A percentile compares a stretch with the other conserved stretches of the same genome.
These are phyloP conservation scores for Abelmoschus esculentus DNA, from an alignment of 345 rosid genomes.

Conservation along the genomic window DNA sequence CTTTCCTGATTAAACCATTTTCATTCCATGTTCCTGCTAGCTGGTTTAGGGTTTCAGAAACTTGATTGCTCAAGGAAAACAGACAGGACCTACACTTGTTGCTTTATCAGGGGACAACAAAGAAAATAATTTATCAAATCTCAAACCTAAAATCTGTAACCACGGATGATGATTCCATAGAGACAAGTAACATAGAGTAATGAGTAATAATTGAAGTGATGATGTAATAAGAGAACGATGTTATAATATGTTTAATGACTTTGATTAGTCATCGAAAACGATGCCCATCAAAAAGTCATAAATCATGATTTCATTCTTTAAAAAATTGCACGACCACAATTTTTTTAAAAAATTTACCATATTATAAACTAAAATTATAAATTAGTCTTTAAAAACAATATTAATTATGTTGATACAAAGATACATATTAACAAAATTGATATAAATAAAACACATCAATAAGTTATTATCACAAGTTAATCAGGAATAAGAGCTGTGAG, in stretches of 20 bases:
- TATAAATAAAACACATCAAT: no score
- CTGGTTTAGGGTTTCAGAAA: neutral
- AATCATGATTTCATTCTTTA: neutral
- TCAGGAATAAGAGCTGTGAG: no score
- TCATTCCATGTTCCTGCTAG: neutral
- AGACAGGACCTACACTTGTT: slow-evolving; percentile 27
- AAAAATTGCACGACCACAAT: neutral
- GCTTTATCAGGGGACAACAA: slow-evolving; percentile 23
- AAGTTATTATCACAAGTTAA: no score
- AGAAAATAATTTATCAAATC: neutral
- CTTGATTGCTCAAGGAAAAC: slow-evolving; percentile 8
- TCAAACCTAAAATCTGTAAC: no score
- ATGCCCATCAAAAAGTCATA: neutral
- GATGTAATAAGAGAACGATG: neutral
- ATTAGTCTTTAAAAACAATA: no score
- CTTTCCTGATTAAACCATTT: neutral
- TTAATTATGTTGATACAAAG: no score
- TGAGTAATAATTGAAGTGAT: neutral
- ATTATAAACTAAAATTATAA: no score
- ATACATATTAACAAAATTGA: no score
- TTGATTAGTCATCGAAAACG: slow-evolving; percentile 16
- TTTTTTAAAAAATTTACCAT: no score
- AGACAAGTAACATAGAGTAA: neutral
- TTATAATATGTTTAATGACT: slow-evolving; percentile 1
- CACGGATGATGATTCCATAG: no score